A percentile compares a stretch with the other conserved stretches of the same genome.
These are phyloP conservation scores for Trypanosoma lewisi DNA, from an alignment of 208 protist species.

Conservation along the genomic window DNA sequence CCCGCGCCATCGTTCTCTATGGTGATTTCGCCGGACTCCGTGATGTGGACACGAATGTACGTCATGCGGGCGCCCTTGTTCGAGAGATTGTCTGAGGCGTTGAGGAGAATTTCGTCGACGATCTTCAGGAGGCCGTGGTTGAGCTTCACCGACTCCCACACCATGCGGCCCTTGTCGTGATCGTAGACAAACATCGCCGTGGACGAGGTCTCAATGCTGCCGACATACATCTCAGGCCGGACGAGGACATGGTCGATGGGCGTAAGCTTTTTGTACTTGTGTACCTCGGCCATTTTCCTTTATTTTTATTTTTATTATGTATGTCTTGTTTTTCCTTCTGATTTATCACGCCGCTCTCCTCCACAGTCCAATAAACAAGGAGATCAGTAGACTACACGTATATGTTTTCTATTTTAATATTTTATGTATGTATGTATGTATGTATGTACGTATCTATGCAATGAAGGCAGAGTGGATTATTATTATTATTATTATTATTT, in stretches of 20 bases:
- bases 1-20: conserved; percentile 96
- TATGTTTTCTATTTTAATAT: background rate
- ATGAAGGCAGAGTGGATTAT: too few relatives aligned
- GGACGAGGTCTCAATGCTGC: conserved; percentile 87
- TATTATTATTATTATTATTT: too few relatives aligned
- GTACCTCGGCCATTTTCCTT: conserved; percentile 65
- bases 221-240: conserved; percentile 98
- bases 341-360: background rate
- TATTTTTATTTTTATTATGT: too few relatives aligned
- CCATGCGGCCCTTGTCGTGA: conserved; percentile 72
- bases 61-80: conserved; percentile 75
- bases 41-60: conserved; percentile 91
- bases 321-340: background rate
- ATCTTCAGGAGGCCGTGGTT: conserved; percentile 97
- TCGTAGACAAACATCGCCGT: conserved; percentile 91
- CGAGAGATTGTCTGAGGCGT: conserved; percentile 96
- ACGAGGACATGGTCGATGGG: conserved; percentile 96
- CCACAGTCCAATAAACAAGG: conserved; percentile 10
- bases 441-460: background rate
- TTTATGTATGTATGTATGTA: conserved; percentile 9
- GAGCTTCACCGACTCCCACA: conserved; percentile 89
- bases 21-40: conserved; percentile 84
- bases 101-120: conserved; percentile 99
- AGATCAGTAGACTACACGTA: background rate
- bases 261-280: conserved; percentile 91